Evolutionary conservation across 1,139 yeast species (phyloP).

Genomic region (Lodderomyces parapsilosis): DNA sequence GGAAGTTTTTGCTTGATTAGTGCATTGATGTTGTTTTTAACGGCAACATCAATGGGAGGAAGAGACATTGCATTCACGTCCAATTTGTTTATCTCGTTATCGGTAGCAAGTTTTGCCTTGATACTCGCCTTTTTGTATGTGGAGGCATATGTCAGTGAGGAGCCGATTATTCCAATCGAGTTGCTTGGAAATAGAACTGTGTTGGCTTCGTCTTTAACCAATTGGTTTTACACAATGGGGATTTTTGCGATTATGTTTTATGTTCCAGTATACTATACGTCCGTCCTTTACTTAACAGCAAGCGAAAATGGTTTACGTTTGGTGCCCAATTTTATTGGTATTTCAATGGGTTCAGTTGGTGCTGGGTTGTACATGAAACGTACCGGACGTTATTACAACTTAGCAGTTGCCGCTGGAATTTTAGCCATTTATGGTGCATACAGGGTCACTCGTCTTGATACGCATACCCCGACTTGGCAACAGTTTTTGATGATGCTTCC

Average conservation of each 20-base stretch:
- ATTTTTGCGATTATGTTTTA: conserved; percentile 57
- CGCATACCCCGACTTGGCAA: conserved; percentile 38
- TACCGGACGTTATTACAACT: conserved; percentile 64
- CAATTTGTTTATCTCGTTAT: conserved; percentile 29
- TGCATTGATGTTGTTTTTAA: conserved; percentile 51
- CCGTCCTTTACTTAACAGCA: conserved; percentile 56
- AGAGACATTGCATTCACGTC: conserved; percentile 45
- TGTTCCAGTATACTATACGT: conserved; percentile 61
- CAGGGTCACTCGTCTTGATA: conserved; percentile 35
- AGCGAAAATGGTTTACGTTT: conserved; percentile 63
- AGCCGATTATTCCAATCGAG: conserved; percentile 67
- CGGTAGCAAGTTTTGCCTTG: conserved; percentile 20
- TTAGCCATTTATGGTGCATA: conserved; percentile 47
- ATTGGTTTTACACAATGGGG: conserved; percentile 63
- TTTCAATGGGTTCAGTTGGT: conserved; percentile 64
- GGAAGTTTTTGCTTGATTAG: conserved; percentile 66
- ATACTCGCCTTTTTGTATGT: conserved; percentile 42
- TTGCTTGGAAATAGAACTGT: conserved; percentile 59
- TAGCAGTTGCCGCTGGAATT: conserved; percentile 46
- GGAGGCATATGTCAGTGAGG: conserved; percentile 55
- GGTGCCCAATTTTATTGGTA: conserved; percentile 67
- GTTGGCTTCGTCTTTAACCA: conserved; percentile 61
- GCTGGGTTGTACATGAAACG: conserved; percentile 68
- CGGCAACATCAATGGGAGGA: conserved; percentile 73
- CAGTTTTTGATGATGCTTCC: conserved; percentile 37